Evolutionary conservation across 1,139 yeast genomes (phyloP).

Genomic region (Yamadazyma trypodendri): DNA sequence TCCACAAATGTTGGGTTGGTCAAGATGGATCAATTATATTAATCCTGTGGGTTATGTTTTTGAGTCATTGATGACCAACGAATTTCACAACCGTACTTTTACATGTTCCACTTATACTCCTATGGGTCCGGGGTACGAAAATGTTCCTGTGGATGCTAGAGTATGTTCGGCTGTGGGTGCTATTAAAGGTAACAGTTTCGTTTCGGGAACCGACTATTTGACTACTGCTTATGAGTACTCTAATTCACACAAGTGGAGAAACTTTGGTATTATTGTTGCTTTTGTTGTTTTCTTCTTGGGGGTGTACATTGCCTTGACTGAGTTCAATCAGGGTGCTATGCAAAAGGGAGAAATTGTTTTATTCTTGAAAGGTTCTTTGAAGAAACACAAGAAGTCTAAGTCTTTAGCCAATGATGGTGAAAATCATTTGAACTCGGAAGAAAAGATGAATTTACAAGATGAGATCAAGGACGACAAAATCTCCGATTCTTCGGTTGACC

Average conservation of each 20-base stretch:
- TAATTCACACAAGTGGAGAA: slow-evolving; percentile 75
- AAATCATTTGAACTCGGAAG: slow-evolving; percentile 15
- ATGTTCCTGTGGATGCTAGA: slow-evolving; percentile 26
- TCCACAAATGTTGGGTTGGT: slow-evolving; percentile 62
- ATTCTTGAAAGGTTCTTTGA: slow-evolving; percentile 44
- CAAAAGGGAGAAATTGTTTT: slow-evolving; percentile 82
- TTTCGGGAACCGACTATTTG: slow-evolving; percentile 61
- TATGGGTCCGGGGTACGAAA: slow-evolving; percentile 49
- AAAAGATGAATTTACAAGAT: slow-evolving; percentile 21
- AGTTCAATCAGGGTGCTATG: slow-evolving; percentile 68
- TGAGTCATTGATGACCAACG: slow-evolving; percentile 57
- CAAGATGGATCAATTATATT: slow-evolving; percentile 58
- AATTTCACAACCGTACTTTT: slow-evolving; percentile 49
- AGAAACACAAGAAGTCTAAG: slow-evolving; percentile 23
- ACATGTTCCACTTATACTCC: slow-evolving; percentile 49
- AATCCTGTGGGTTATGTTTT: slow-evolving; percentile 59
- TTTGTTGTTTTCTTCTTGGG: slow-evolving; percentile 54
- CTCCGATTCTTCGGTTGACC: slow-evolving; percentile 13
- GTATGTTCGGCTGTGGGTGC: slow-evolving; percentile 70
- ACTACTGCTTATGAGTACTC: slow-evolving; percentile 45
- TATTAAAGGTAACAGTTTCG: slow-evolving; percentile 50
- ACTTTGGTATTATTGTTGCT: slow-evolving; percentile 67
- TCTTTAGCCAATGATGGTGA: slow-evolving; percentile 15
- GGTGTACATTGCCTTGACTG: slow-evolving; percentile 58
- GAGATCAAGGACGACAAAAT: slow-evolving; percentile 17